Evolutionary conservation across 805 yeast species (phyloP).

Genomic region (Monosporozyma unispora): DNA sequence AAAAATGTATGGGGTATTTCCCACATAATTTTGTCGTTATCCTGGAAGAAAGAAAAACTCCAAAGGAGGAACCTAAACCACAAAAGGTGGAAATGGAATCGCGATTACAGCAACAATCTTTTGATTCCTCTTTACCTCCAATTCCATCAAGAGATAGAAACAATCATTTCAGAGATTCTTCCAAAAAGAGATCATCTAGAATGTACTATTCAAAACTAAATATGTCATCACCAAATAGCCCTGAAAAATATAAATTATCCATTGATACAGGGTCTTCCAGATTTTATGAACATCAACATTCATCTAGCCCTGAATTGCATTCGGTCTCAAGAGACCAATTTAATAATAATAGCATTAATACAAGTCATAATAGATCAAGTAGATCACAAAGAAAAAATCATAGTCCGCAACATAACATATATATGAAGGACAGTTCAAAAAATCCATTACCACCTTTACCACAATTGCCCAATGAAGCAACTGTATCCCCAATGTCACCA

Average conservation of each 20-base stretch:
- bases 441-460: slow-evolving; percentile 23
- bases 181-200: not conserved
- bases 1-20: slow-evolving; percentile 66
- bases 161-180: not conserved
- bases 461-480: slow-evolving; percentile 12
- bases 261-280: not conserved
- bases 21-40: slow-evolving; percentile 79
- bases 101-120: not conserved
- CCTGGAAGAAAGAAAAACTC: slow-evolving; percentile 32
- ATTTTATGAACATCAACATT: not conserved
- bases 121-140: slow-evolving; percentile 1
- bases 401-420: not conserved
- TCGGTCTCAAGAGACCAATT: not conserved
- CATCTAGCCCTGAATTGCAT: not conserved
- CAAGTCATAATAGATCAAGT: not conserved
- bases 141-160: slow-evolving; percentile 1
- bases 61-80: not conserved
- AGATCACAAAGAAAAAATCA: not conserved
- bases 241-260: not conserved
- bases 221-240: not conserved
- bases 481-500: slow-evolving; percentile 8
- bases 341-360: not conserved
- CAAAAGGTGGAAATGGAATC: not conserved
- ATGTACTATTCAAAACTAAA: not conserved
- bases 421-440: slow-evolving; percentile 1